phyloP scores from a whole-genome alignment of 2,329 filamentous ascomycete genomes.

The Mollisiaceae sp. region DNA sequence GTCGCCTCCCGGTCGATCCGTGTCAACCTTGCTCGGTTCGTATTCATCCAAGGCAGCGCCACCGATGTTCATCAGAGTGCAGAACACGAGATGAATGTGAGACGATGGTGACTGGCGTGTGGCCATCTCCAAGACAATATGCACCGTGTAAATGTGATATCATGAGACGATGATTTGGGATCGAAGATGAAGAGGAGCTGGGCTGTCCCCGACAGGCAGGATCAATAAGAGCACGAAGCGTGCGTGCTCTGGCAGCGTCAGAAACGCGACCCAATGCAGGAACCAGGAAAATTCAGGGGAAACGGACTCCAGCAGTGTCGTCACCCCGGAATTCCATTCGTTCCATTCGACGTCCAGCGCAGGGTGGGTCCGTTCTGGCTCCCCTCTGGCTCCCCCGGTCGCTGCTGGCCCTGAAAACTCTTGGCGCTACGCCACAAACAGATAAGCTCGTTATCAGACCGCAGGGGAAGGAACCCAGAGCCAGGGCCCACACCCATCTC shows the following conservation, averaged over 20 bases:
- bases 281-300: conserved; percentile 7
- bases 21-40: not conserved
- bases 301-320: not conserved
- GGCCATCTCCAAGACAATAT: not conserved
- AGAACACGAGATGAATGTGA: conserved; percentile 5
- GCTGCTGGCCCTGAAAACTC: not conserved
- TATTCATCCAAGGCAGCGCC: conserved; percentile 5
- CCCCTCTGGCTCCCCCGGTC: not conserved
- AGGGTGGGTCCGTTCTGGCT: not conserved
- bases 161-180: not conserved
- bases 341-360: not conserved
- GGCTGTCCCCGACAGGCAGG: not conserved
- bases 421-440: conserved; percentile 22
- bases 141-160: not conserved
- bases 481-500: not conserved
- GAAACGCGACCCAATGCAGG: conserved; percentile 9
- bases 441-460: conserved; percentile 11
- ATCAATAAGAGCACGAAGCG: not conserved
- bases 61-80: not conserved
- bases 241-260: not conserved
- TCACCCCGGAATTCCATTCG: not conserved
- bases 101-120: not conserved
- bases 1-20: not conserved
- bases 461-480: not conserved
- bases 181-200: not conserved